Base-by-base conservation (phyloP, 768 basidiomycete species). In the Boletus insuetus region DNA sequence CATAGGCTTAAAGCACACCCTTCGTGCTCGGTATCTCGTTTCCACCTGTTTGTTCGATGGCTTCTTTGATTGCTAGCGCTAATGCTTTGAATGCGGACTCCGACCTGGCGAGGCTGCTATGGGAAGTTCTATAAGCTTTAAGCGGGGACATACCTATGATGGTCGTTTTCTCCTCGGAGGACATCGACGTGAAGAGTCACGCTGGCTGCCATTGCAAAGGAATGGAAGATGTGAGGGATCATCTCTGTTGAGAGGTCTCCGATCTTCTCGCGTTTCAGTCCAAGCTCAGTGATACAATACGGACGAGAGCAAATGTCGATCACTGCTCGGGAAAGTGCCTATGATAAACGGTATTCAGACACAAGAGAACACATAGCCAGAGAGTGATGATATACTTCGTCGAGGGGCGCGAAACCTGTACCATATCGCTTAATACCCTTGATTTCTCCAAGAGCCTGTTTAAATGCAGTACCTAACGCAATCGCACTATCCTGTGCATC, bases 21-120 rank as follows among this genome's bases (percentile, higher is more conserved):
- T 99, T 99, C 4, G 97, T 98, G 67, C 92, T 94, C 0, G 96
- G 96, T 31, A 98, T 85, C 54, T 99, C 97, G 60, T 84, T 80
- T 6, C 91, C 84, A 6, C 94, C 94, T 1, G 95, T 98, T 51
- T 79, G 79, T 69, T 92, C 84, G 59, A 97, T 89, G n/a, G 97
- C 97, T 72, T 98, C 86, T 52, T 89, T 85, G 61, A 99, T 94
- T 10, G 96, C 97, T 35, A 99, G 77, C 1, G 97, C 97, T 19
- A 98, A 74, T 1, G 97, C 96, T 74, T 99, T 99, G 83, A 99
- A 99, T 5, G 96, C 94, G 4, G 95, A 94, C 73, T 99, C 97
- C 13, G 95, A 86, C 50, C 97, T 98, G 64, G 40, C 29, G 14
- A 37, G 10, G n/a, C 32, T 31, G 35, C 51, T 29, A 29, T 29